Conservation (phyloP, 202 grass and related monocot genomes). For the Setaria italica region DNA sequence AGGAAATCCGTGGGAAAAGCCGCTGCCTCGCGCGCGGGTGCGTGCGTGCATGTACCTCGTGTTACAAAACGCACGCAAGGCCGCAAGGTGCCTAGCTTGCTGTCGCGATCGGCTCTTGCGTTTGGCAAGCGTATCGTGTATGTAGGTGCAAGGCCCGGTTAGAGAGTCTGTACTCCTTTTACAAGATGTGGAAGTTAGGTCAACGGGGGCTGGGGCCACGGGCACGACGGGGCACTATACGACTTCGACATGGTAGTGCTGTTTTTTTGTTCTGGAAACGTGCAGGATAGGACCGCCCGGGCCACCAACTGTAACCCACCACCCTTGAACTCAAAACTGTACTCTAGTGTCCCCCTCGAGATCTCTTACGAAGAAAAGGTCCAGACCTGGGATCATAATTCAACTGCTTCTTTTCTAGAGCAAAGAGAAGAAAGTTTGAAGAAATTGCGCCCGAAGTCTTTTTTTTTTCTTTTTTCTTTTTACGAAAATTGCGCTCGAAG, state of each 20-base stretch:
- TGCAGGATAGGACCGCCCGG: background rate
- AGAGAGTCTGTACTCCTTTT: background rate
- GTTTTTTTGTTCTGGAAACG: background rate
- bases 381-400: background rate
- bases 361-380: background rate
- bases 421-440: background rate
- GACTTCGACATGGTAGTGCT: too few species aligned
- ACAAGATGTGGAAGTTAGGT: background rate
- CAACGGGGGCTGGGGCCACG: background rate
- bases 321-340: constrained; percentile 26
- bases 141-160: too few species aligned
- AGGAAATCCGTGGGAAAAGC: constrained; percentile 21
- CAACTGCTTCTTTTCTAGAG: background rate
- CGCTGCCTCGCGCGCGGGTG: too few species aligned
- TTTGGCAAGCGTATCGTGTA: background rate
- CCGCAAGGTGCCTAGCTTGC: background rate
- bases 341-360: background rate
- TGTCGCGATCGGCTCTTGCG: background rate
- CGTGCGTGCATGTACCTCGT: background rate
- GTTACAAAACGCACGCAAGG: background rate
- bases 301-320: background rate
- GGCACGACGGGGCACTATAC: background rate
- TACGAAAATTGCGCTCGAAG: background rate
- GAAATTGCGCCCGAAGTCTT: background rate
- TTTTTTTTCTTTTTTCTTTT: too few species aligned